Evolutionary conservation across 306 rosid genomes (phyloP).

Genomic region (Acacia melanoxylon): DNA sequence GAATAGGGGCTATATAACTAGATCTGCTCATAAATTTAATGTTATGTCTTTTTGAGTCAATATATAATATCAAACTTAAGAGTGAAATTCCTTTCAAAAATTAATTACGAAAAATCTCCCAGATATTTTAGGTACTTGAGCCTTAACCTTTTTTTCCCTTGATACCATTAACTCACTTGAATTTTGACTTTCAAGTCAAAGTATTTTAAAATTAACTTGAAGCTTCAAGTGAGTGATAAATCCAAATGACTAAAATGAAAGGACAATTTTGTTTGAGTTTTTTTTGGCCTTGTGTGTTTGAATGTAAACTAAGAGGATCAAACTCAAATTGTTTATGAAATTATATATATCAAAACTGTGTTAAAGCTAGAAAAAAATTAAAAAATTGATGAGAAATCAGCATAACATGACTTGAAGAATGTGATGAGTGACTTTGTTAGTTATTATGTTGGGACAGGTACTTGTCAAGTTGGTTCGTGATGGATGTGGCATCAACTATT

Average conservation of each 20-base stretch:
- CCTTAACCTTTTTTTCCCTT: background rate
- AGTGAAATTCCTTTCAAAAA: background rate
- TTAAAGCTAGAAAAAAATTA: background rate
- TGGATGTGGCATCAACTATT: conserved; percentile 89
- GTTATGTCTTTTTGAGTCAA: background rate
- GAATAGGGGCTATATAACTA: background rate
- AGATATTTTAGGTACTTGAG: background rate
- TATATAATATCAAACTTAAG: background rate
- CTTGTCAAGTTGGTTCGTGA: conserved; percentile 83
- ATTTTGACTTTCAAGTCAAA: background rate
- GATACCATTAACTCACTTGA: background rate
- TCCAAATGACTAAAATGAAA: background rate
- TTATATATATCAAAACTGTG: background rate
- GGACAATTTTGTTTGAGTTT: background rate
- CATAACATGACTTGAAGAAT: background rate
- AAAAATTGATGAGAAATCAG: background rate
- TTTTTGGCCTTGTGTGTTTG: background rate
- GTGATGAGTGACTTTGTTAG: conserved; percentile 12
- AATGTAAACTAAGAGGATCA: background rate
- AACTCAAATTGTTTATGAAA: background rate
- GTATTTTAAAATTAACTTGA: background rate
- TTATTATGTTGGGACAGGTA: conserved; percentile 51
- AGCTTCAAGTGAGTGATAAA: background rate
- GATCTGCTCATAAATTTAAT: background rate
- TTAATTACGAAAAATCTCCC: background rate